phyloP scores from a whole-genome alignment of 164 flowering plant genomes.

The Macadamia tetraphylla region DNA sequence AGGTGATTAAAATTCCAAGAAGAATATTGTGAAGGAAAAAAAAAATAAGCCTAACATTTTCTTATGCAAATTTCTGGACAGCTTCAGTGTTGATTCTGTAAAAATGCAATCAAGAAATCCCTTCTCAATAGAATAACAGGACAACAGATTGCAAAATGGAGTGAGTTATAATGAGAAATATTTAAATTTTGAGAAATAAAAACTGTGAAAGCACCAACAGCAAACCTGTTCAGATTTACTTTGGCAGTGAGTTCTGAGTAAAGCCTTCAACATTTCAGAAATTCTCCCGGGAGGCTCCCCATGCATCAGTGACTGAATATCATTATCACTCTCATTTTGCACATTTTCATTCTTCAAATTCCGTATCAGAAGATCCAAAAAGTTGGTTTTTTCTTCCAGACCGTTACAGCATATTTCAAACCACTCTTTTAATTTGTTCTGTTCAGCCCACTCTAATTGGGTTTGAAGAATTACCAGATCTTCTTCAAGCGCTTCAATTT shows the following conservation, averaged over 20 bases:
- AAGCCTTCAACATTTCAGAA: slow-evolving; percentile 33
- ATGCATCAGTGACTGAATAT: slow-evolving; percentile 9
- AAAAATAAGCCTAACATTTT: not conserved
- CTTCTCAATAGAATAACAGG: too few species aligned
- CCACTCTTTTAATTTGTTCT: slow-evolving; percentile 17
- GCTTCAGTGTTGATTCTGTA: not conserved
- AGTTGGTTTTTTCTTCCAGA: slow-evolving; percentile 29
- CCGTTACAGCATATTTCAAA: slow-evolving; percentile 25
- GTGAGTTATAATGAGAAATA: not conserved
- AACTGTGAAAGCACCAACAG: not conserved
- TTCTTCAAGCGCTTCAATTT: slow-evolving; percentile 41
- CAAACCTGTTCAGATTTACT: slow-evolving; percentile 31
- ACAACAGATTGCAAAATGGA: not conserved
- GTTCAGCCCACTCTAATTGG: slow-evolving; percentile 34
- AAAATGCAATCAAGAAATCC: not conserved
- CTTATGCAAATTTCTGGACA: not conserved
- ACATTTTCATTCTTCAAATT: slow-evolving; percentile 19
- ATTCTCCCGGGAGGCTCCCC: slow-evolving; percentile 29
- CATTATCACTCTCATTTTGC: slow-evolving; percentile 13
- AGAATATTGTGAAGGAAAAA: not conserved
- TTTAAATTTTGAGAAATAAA: not conserved
- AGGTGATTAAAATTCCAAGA: too few species aligned
- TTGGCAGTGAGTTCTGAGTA: slow-evolving; percentile 14
- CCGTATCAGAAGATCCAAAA: slow-evolving; percentile 18
- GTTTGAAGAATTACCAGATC: slow-evolving; percentile 33